Evolutionary conservation across 2,329 filamentous ascomycete genomes (phyloP).

Genomic region (Cladobotryum protrusum): DNA sequence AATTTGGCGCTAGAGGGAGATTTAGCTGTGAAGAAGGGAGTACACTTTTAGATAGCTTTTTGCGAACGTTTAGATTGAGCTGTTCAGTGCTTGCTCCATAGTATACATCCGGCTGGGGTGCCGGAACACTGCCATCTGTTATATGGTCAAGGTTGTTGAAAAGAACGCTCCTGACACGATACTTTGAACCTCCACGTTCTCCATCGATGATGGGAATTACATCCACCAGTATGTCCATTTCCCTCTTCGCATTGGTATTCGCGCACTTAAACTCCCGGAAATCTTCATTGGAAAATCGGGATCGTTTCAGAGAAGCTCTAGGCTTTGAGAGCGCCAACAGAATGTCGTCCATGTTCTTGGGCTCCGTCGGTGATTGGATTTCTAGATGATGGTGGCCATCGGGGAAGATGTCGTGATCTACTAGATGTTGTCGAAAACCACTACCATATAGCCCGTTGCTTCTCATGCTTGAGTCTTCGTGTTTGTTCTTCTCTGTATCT

Average conservation of each 20-base stretch:
- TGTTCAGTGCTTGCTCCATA: conserved; percentile 27
- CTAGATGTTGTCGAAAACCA: conserved; percentile 17
- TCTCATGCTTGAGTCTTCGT: conserved; percentile 3
- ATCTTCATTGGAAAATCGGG: conserved; percentile 25
- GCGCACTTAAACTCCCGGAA: conserved; percentile 25
- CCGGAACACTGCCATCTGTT: conserved; percentile 26
- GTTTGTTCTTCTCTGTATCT: too few relatives aligned
- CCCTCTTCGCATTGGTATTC: conserved; percentile 26
- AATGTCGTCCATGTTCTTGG: conserved; percentile 18
- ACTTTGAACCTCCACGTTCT: conserved; percentile 16
- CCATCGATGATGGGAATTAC: conserved; percentile 29
- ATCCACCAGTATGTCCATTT: conserved; percentile 25
- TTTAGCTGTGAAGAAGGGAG: conserved; percentile 26
- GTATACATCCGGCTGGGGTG: conserved; percentile 28
- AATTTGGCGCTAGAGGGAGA: conserved; percentile 32
- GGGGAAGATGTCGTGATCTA: conserved; percentile 15
- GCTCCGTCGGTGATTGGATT: conserved; percentile 11
- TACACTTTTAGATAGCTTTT: conserved; percentile 21
- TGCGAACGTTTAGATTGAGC: conserved; percentile 21
- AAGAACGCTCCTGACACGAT: conserved; percentile 20
- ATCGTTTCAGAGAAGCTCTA: conserved; percentile 29
- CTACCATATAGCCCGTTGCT: conserved; percentile 17
- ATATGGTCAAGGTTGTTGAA: conserved; percentile 33
- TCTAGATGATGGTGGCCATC: conserved; percentile 13
- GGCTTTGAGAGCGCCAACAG: conserved; percentile 5